Evolutionary conservation across 2,329 filamentous ascomycete species (phyloP).

Genomic region (Calonectria pauciramosa): DNA sequence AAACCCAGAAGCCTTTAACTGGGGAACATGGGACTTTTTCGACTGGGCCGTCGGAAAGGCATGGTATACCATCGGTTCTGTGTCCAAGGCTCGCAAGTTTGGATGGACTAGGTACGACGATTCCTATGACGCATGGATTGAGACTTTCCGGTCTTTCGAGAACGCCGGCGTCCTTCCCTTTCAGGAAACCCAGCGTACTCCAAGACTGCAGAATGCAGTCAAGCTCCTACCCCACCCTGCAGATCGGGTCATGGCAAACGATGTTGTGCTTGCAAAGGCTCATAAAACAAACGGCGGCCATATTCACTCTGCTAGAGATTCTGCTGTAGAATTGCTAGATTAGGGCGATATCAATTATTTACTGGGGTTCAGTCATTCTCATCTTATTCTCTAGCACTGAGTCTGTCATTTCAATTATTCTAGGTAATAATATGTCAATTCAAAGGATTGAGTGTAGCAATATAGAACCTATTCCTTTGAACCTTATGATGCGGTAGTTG

Average conservation of each 20-base stretch:
- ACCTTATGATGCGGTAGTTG: too few species aligned
- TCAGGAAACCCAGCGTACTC: background rate
- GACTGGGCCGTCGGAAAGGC: slow-evolving; percentile 38
- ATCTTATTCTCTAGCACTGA: too few species aligned
- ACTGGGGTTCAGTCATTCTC: background rate
- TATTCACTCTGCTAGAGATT: background rate
- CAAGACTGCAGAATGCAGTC: background rate
- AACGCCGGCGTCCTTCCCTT: slow-evolving; percentile 33
- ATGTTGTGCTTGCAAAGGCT: background rate
- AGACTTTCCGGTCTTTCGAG: slow-evolving; percentile 36
- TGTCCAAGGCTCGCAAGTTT: slow-evolving; percentile 36
- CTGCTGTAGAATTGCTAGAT: background rate
- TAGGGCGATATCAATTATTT: background rate
- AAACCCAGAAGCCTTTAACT: slow-evolving; percentile 29
- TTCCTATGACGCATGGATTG: slow-evolving; percentile 33
- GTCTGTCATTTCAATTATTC: too few species aligned
- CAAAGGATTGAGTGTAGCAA: too few species aligned
- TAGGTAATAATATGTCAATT: too few species aligned
- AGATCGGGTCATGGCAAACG: slow-evolving; percentile 16
- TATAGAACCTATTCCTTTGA: too few species aligned
- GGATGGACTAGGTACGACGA: slow-evolving; percentile 36
- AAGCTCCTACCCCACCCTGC: slow-evolving; percentile 20
- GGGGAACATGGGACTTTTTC: slow-evolving; percentile 39
- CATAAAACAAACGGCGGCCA: background rate
- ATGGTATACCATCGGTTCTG: slow-evolving; percentile 31